phyloP scores from a whole-genome alignment of 768 basidiomycete genomes.

The Leccinellum rugosiceps region DNA sequence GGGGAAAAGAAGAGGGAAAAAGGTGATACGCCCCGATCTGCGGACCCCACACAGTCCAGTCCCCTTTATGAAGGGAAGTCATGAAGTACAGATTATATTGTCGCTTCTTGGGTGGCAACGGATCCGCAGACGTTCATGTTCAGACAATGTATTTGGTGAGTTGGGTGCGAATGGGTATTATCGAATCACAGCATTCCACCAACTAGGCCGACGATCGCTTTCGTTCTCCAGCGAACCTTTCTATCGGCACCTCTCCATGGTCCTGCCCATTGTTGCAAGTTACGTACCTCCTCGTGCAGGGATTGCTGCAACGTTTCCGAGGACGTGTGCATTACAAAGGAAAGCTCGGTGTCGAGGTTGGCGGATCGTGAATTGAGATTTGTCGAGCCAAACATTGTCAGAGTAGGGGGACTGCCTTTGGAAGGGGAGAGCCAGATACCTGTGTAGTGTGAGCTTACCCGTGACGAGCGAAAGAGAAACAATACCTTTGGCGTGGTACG shows the following conservation, averaged over 20 bases:
- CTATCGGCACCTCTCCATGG: constrained; percentile 62
- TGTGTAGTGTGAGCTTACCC: constrained; percentile 27
- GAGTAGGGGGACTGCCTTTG: constrained; percentile 46
- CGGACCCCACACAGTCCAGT: background rate
- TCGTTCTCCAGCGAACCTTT: constrained; percentile 61
- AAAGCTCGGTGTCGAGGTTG: constrained; percentile 88
- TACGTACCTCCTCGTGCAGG: constrained; percentile 52
- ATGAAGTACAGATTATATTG: constrained; percentile 3
- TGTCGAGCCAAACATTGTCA: constrained; percentile 91
- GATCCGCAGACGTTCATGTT: background rate
- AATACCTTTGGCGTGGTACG: constrained; percentile 96
- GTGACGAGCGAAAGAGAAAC: background rate
- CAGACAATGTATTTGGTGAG: constrained; percentile 6
- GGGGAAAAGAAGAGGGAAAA: constrained; percentile 8
- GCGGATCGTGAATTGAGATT: constrained; percentile 92
- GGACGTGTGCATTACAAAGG: constrained; percentile 77
- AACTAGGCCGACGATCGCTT: constrained; percentile 57
- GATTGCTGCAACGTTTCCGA: constrained; percentile 47
- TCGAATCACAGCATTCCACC: constrained; percentile 61
- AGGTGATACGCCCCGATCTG: constrained; percentile 1
- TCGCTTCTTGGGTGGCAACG: background rate
- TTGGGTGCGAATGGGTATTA: background rate
- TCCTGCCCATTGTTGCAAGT: constrained; percentile 45
- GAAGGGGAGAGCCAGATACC: constrained; percentile 83
- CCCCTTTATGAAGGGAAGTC: background rate